Evolutionary conservation across 163 green algal genomes (phyloP).

Genomic region (Chlorella variabilis): DNA sequence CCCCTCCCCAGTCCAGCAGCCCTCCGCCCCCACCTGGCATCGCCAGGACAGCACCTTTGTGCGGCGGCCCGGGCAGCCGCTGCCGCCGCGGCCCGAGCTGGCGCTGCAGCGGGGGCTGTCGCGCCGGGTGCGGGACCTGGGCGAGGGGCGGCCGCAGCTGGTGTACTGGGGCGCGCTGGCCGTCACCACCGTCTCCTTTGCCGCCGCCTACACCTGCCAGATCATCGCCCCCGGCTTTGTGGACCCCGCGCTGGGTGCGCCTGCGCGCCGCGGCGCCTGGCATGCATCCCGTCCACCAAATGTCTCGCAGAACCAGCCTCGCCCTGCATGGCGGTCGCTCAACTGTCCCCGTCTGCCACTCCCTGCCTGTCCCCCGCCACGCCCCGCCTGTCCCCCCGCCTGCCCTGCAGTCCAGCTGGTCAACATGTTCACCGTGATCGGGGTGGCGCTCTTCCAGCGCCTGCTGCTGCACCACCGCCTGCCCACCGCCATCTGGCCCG

Average conservation of each 20-base stretch:
- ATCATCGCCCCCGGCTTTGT: constrained; percentile 27
- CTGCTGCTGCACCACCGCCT: constrained; percentile 29
- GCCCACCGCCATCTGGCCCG: constrained; percentile 13
- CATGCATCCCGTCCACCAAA: background rate
- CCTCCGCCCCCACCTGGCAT: background rate
- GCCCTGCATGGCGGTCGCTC: background rate
- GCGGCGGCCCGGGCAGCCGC: background rate
- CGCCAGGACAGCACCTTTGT: background rate
- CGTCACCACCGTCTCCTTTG: constrained; percentile 19
- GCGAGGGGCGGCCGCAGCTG: background rate
- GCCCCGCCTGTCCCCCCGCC: background rate
- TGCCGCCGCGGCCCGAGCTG: constrained; percentile 8
- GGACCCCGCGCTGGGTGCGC: constrained; percentile 25
- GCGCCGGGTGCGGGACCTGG: background rate
- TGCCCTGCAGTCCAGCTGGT: constrained; percentile 34
- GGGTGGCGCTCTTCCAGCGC: constrained; percentile 26
- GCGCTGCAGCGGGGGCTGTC: constrained; percentile 26
- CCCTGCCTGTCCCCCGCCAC: background rate
- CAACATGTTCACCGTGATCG: constrained; percentile 12
- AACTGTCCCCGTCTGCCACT: too few relatives aligned
- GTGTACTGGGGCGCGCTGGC: background rate
- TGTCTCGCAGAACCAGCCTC: background rate
- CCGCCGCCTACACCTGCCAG: constrained; percentile 16
- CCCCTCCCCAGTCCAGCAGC: background rate
- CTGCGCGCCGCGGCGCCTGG: background rate